Evolutionary conservation across 306 rosid genomes (phyloP), one percentile per base, ranked within the genome.

Genomic region (Morella rubra): DNA sequence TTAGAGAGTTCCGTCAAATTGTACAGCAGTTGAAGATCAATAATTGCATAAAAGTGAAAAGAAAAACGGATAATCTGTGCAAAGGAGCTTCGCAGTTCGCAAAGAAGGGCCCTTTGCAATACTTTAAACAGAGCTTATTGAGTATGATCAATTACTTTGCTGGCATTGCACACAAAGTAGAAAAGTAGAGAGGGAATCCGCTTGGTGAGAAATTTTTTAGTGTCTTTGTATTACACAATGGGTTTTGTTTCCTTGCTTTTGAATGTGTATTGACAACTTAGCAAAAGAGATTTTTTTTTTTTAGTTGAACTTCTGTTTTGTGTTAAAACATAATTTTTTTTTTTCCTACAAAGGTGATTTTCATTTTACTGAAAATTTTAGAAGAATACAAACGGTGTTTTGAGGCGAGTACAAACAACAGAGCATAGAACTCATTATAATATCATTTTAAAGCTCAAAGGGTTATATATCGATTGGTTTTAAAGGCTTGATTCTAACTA

Each of bases 1-100:
- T 82, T 95, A 74, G 99, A 95, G 69, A 90, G 81, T 78, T 88
- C 93, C 44, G 90, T 95, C 82, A 89, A 84, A 86, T 73, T 87
- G 86, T 95, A 81, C 79, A 92, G 92, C 78, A 86, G 90, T 58
- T 92, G 88, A 90, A 27, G 79, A 76, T 22, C 14, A 5, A 68
- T 8, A 49, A 9, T n/a, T 27, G 77, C 64, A 52, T 76, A 70
- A 51, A 55, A 73, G 50, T 50, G 73, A 22, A 7, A 61, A 11
- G n/a, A 53, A 52, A 61, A 67, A 58, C 56, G 56, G 67, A 66
- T 64, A 41, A 69, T 76, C 45, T 52, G 78, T 56, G 75, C 77
- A 73, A 52, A 40, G 77, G 55, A 7, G 64, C 68, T 22, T 64
- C 44, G 45, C 69, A 24, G 55, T 65, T 49, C 44, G 49, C 59